Conservation (phyloP, 2,329 filamentous ascomycete species). For the Tolypocladium nubicola region DNA sequence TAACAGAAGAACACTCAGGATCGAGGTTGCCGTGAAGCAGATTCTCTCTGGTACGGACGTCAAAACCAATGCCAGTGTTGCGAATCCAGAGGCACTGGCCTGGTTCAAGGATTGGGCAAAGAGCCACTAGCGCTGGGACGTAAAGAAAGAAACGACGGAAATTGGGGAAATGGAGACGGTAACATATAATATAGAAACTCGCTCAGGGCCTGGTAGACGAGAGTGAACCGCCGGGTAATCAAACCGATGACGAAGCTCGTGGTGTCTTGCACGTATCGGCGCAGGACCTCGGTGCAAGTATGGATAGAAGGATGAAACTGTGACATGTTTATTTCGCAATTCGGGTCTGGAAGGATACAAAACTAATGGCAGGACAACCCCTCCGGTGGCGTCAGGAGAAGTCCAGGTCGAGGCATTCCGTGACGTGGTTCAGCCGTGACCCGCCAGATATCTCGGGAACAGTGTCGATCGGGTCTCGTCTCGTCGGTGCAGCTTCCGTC, state of each 20-base stretch:
- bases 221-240: neutral
- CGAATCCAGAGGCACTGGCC: conserved; percentile 76
- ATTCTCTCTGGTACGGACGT: conserved; percentile 81
- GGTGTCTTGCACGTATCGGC: neutral
- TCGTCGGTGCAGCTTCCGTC: neutral
- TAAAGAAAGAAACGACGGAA: neutral
- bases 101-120: conserved; percentile 78
- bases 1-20: conserved; percentile 36
- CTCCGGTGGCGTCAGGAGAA: neutral
- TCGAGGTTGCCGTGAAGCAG: conserved; percentile 94
- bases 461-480: no score
- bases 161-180: neutral
- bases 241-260: neutral
- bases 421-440: no score
- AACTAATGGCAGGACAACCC: neutral
- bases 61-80: conserved; percentile 86
- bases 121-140: conserved; percentile 25
- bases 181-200: neutral
- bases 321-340: neutral
- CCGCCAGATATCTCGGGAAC: no score
- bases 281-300: neutral
- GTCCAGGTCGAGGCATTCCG: neutral
- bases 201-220: neutral
- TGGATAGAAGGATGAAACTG: neutral
- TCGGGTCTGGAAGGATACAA: neutral